These are phyloP conservation scores for Aspergillus pseudonomiae DNA, from an alignment of 2,329 filamentous ascomycete species.

Conservation along the genomic window DNA sequence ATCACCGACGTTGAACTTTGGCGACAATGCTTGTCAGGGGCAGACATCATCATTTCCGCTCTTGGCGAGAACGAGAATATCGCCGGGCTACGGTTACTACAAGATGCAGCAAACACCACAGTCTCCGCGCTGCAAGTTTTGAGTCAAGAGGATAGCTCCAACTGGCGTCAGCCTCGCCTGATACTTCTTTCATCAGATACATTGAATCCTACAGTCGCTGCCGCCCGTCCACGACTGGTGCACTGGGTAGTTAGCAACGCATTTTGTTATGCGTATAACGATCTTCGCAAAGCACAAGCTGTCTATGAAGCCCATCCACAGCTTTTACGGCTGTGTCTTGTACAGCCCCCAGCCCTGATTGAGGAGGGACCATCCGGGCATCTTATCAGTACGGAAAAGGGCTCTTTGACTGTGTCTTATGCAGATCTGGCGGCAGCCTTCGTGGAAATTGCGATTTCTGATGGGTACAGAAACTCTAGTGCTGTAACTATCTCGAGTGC, in stretches of 20 bases:
- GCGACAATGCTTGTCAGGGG: not conserved
- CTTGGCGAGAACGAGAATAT: not conserved
- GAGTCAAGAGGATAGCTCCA: not conserved
- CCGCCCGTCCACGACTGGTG: not conserved
- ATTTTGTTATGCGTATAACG: not conserved
- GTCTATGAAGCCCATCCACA: not conserved
- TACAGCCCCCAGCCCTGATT: not conserved
- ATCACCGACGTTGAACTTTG: not conserved
- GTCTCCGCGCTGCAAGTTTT: not conserved
- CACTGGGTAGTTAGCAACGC: not conserved
- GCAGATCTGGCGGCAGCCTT: not conserved
- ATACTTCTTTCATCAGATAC: not conserved
- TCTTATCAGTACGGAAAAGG: not conserved
- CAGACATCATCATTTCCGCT: not conserved
- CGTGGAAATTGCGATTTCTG: not conserved
- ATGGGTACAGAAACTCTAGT: not conserved
- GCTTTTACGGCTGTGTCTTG: not conserved
- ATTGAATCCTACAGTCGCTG: not conserved
- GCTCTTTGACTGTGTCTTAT: not conserved
- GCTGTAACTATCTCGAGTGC: not conserved
- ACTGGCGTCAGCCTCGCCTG: not conserved
- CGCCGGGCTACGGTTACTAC: not conserved
- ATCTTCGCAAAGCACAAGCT: not conserved
- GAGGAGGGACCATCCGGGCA: not conserved
- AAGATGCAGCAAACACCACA: not conserved